Percentiles rank a stretch among this genome's conserved stretches.
These are phyloP conservation scores for Akanthomyces muscarius DNA, from an alignment of 2,329 filamentous ascomycete genomes.

Conservation along the genomic window DNA sequence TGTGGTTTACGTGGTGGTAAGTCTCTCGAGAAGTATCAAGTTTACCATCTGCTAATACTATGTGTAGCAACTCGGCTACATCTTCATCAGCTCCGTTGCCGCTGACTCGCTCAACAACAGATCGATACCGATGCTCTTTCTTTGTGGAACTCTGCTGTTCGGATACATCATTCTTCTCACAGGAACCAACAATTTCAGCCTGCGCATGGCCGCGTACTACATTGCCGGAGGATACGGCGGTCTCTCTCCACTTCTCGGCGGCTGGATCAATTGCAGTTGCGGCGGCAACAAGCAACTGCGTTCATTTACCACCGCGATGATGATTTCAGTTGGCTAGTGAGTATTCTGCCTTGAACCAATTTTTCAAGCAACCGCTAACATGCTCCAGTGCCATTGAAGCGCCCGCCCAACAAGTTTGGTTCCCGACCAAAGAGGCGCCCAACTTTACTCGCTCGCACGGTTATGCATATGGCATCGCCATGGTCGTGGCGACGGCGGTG, in stretches of 20 bases:
- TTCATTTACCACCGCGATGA: constrained; percentile 15
- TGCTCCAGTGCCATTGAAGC: constrained; percentile 11
- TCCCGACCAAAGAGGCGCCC: constrained; percentile 14
- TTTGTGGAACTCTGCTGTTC: constrained; percentile 11
- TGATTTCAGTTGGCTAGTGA: constrained; percentile 19
- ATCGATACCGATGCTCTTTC: constrained; percentile 6
- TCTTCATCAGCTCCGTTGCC: constrained; percentile 14
- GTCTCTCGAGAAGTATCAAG: neutral
- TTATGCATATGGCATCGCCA: constrained; percentile 12
- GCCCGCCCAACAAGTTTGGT: constrained; percentile 17
- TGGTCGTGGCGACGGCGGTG: constrained; percentile 13
- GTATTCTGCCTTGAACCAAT: neutral
- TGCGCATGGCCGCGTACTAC: constrained; percentile 18
- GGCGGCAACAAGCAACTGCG: constrained; percentile 18
- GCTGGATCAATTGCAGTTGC: constrained; percentile 18
- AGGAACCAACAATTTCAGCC: neutral
- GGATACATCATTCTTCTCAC: constrained; percentile 15
- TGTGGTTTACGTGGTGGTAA: neutral
- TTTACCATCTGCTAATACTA: neutral
- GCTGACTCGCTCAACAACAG: constrained; percentile 17
- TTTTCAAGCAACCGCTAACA: neutral
- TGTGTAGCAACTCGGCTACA: constrained; percentile 14
- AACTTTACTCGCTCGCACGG: constrained; percentile 11
- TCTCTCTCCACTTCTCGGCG: constrained; percentile 15
- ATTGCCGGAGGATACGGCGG: constrained; percentile 14